These are phyloP conservation scores for Colletotrichum scovillei DNA, from an alignment of 2,329 filamentous ascomycete genomes.

Conservation along the genomic window DNA sequence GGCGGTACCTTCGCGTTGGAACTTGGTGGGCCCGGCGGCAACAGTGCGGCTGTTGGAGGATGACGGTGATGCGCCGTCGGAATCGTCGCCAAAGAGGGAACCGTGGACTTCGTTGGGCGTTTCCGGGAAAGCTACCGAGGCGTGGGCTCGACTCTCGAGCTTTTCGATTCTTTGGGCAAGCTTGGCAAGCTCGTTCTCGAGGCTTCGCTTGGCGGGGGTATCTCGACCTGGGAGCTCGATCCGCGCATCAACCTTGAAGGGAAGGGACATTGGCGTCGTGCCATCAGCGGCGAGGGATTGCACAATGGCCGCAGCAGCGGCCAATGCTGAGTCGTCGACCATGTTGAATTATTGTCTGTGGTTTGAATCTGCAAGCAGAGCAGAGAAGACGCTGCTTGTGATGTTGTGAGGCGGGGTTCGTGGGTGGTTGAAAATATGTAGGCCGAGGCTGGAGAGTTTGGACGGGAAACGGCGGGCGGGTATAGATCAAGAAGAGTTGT, in stretches of 20 bases:
- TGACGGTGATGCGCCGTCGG: constrained; percentile 56
- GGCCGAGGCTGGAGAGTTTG: constrained; percentile 8
- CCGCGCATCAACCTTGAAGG: constrained; percentile 55
- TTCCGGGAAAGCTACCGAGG: constrained; percentile 75
- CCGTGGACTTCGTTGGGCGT: constrained; percentile 82
- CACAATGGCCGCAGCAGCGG: constrained; percentile 64
- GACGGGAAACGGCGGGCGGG: constrained; percentile 18
- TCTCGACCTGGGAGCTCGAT: constrained; percentile 83
- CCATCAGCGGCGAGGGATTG: constrained; percentile 61
- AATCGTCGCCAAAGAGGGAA: constrained; percentile 71
- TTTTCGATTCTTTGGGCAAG: constrained; percentile 82
- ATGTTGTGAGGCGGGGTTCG: neutral
- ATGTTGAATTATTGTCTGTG: constrained; percentile 45
- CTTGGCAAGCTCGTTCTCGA: constrained; percentile 86
- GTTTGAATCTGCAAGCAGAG: constrained; percentile 8
- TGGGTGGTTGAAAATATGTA: neutral
- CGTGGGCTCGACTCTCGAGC: constrained; percentile 81
- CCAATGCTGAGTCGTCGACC: constrained; percentile 67
- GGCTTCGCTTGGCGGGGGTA: constrained; percentile 77
- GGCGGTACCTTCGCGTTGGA: constrained; percentile 38
- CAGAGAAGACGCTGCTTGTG: neutral
- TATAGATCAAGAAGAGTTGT: constrained; percentile 31
- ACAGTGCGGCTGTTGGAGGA: constrained; percentile 53
- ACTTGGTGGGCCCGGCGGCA: constrained; percentile 20
- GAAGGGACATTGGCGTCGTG: constrained; percentile 50